Percentiles rank a stretch among this genome's conserved stretches.
phyloP scores from a whole-genome alignment of 306 rosid species.

The Vigna nakashimae region DNA sequence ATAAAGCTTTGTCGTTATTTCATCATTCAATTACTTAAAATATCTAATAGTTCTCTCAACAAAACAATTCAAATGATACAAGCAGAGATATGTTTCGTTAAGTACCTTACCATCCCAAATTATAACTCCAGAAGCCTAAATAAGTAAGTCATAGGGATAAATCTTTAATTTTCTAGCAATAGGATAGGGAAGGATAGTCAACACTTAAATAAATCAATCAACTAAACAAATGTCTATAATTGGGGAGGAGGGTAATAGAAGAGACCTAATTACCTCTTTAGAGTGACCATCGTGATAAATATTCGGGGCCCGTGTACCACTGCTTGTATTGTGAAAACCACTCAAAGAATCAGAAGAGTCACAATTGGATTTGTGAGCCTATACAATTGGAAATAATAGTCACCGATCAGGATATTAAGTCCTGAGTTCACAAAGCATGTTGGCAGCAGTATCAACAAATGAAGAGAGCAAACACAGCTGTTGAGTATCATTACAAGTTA shows the following conservation, averaged over 20 bases:
- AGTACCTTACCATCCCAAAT: slow-evolving; percentile 2
- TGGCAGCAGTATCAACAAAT: slow-evolving; percentile 25
- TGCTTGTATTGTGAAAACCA: slow-evolving; percentile 38
- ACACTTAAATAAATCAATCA: neutral
- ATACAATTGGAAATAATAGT: slow-evolving; percentile 26
- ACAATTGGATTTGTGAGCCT: slow-evolving; percentile 46
- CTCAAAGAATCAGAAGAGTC: slow-evolving; percentile 45
- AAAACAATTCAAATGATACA: slow-evolving; percentile 1
- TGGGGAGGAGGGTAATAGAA: neutral
- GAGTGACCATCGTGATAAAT: slow-evolving; percentile 36
- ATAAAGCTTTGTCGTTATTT: neutral
- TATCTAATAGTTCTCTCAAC: neutral
- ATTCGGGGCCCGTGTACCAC: slow-evolving; percentile 41
- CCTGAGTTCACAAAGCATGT: slow-evolving; percentile 2
- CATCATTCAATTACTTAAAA: neutral
- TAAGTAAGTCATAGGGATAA: neutral
- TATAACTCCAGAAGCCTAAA: neutral
- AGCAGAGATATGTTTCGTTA: neutral
- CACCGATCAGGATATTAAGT: slow-evolving; percentile 33
- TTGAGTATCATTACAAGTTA: slow-evolving; percentile 21
- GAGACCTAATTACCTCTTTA: slow-evolving; percentile 39
- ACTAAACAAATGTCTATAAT: neutral
- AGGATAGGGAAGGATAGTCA: neutral
- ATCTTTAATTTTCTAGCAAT: slow-evolving; percentile 8
- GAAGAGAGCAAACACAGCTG: slow-evolving; percentile 32